phyloP scores from a whole-genome alignment of 192 early-diverging fungal species.

The Entrophospora sp. region DNA sequence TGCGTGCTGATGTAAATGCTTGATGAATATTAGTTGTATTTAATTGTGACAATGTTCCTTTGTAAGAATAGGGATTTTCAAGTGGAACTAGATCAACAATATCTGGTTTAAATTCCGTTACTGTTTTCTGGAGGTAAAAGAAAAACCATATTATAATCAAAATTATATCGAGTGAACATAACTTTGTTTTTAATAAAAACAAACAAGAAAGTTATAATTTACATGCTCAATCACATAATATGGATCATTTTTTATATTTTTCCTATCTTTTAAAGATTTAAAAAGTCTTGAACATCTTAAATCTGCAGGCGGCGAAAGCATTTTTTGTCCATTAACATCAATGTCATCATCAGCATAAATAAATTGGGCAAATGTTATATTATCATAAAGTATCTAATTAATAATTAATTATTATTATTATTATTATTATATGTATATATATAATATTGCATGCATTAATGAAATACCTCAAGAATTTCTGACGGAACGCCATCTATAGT shows the following conservation, averaged over 20 bases:
- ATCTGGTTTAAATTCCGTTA: conserved; percentile 11
- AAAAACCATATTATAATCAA: no score
- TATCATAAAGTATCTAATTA: conserved; percentile 48
- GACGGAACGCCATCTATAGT: conserved; percentile 59
- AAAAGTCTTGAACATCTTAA: background rate
- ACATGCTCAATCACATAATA: conserved; percentile 39
- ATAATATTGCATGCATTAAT: no score
- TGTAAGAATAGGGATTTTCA: conserved; percentile 18
- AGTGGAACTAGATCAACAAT: conserved; percentile 1
- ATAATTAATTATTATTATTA: background rate
- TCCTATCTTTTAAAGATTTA: conserved; percentile 8
- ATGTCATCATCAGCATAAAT: conserved; percentile 45
- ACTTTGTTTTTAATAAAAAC: no score
- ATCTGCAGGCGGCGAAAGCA: conserved; percentile 15
- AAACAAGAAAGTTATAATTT: no score
- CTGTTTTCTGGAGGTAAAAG: background rate
- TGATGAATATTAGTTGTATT: conserved; percentile 24
- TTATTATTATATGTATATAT: background rate
- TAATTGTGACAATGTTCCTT: conserved; percentile 10
- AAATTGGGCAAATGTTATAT: conserved; percentile 46
- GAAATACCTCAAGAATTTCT: conserved; percentile 69
- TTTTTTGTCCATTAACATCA: conserved; percentile 32
- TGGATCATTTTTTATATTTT: conserved; percentile 27
- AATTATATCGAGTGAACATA: no score
- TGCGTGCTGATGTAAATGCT: conserved; percentile 21